Percentiles rank a stretch among this genome's conserved stretches.
Conservation (phyloP, 1,139 yeast genomes). For the Kazachstania sp. region DNA sequence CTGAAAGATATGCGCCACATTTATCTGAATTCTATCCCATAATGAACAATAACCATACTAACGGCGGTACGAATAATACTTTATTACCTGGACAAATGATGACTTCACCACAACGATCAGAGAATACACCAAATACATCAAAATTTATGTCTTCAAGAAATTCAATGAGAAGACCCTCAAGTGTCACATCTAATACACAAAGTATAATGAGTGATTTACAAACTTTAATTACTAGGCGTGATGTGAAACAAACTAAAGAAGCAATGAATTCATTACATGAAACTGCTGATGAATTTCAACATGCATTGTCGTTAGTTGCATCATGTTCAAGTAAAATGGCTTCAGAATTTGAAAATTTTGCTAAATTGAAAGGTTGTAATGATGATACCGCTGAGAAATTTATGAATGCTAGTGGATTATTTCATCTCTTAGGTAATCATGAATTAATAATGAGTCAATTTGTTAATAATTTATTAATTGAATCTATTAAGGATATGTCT, state of each 20-base stretch:
- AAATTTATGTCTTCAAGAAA: background rate
- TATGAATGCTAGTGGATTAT: conserved; percentile 68
- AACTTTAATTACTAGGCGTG: conserved; percentile 35
- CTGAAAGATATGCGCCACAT: conserved; percentile 28
- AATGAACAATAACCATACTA: conserved; percentile 13
- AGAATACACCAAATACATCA: background rate
- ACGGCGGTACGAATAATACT: background rate
- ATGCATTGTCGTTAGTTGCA: conserved; percentile 44
- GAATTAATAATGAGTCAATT: conserved; percentile 60
- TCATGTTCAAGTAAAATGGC: conserved; percentile 70
- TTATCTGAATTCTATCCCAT: conserved; percentile 29
- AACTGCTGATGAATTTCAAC: conserved; percentile 46
- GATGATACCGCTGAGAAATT: conserved; percentile 53
- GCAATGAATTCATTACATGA: conserved; percentile 42
- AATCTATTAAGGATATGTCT: conserved; percentile 44
- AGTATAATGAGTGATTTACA: conserved; percentile 41
- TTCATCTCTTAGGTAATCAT: conserved; percentile 68
- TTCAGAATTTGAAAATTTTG: conserved; percentile 57
- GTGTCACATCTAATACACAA: conserved; percentile 23
- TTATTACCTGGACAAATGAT: background rate
- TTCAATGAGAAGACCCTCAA: conserved; percentile 13
- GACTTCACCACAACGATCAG: background rate
- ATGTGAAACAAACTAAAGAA: conserved; percentile 42
- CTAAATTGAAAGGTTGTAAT: conserved; percentile 60
- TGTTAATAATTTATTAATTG: conserved; percentile 44